Base-by-base conservation (phyloP, 2,329 filamentous ascomycete genomes). In the Gyromitra esculenta region DNA sequence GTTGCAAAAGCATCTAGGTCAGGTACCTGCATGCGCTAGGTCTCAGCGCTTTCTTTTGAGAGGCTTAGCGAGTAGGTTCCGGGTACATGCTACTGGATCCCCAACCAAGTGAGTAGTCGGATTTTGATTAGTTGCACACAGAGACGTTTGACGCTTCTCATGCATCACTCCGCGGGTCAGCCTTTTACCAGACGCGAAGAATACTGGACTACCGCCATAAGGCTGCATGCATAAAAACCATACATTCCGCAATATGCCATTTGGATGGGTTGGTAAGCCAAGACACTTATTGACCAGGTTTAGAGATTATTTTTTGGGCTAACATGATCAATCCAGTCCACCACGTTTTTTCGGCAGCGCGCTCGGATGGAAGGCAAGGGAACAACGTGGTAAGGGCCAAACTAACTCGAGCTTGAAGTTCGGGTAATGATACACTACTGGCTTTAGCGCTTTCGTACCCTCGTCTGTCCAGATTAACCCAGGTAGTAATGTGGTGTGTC, bases 401-500 rank as follows among this genome's bases (percentile, higher is more conserved):
- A 62, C 57, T 62, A 62, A n/a, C 57, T 31, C 21, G 37, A 62
- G n/a, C 57, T 31, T 25, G 37, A 62, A 21, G 37, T 4, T 25
- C 37, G 2, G 21, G 15, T 15, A 43, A 25, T 37, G 11, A 62
- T 62, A 41, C 11, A 62, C 1, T 13, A 1, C 43, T 4, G 18
- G 37, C 57, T 41, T n/a, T 25, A 43, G 37, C 25, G 9, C 37
- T 11, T 54, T 31, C 13, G 9, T 54, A 9, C 13, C 31, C 41
- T 15, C 41, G 41, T 45, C 9, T 45, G 41, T 45, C 15, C 2
- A 5, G 50, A 13, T 13, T 31, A 11, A 13, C 5, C 13, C 1
- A 5, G 21, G 4, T 31, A 5, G 50, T 18, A 54, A 25, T 1
- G 31, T 35, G 35, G n/a, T 41, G 8, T 15, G 57, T 43, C 56